Evolutionary conservation across 1,284 basidiomycete genomes (phyloP).

Genomic region (Blastosporella zonata): DNA sequence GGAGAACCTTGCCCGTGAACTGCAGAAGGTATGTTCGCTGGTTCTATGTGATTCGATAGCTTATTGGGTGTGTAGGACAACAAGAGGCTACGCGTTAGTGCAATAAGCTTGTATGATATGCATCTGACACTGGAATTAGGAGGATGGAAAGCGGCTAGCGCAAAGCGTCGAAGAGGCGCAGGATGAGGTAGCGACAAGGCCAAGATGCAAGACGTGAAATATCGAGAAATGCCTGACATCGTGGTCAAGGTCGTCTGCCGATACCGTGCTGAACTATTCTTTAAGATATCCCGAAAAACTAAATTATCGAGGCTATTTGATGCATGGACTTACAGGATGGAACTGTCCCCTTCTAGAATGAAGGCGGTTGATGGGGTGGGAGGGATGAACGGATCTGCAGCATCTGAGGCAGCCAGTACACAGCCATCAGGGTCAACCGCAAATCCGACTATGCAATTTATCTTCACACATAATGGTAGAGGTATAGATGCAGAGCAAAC

Average conservation of each 20-base stretch:
- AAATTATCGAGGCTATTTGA: constrained; percentile 76
- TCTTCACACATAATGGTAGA: constrained; percentile 78
- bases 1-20: constrained; percentile 79
- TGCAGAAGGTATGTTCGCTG: constrained; percentile 65
- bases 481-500: constrained; percentile 72
- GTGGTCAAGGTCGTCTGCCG: constrained; percentile 82
- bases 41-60: constrained; percentile 5
- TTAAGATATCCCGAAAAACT: constrained; percentile 84
- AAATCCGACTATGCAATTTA: constrained; percentile 59
- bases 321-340: constrained; percentile 86
- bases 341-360: constrained; percentile 40
- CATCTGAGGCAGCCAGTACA: constrained; percentile 38
- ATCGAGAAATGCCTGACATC: constrained; percentile 76
- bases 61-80: constrained; percentile 57
- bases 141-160: constrained; percentile 75
- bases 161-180: constrained; percentile 79
- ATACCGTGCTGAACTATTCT: constrained; percentile 83
- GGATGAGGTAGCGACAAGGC: constrained; percentile 75
- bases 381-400: constrained; percentile 44
- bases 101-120: constrained; percentile 9
- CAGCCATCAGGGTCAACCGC: constrained; percentile 24
- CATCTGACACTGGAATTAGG: constrained; percentile 41
- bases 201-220: constrained; percentile 71
- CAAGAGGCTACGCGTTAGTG: constrained; percentile 72
- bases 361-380: constrained; percentile 27